Evolutionary conservation across 192 early-diverging fungal genomes (phyloP), one percentile per base, ranked within the genome.

Genomic region (Paraglomus occultum): DNA sequence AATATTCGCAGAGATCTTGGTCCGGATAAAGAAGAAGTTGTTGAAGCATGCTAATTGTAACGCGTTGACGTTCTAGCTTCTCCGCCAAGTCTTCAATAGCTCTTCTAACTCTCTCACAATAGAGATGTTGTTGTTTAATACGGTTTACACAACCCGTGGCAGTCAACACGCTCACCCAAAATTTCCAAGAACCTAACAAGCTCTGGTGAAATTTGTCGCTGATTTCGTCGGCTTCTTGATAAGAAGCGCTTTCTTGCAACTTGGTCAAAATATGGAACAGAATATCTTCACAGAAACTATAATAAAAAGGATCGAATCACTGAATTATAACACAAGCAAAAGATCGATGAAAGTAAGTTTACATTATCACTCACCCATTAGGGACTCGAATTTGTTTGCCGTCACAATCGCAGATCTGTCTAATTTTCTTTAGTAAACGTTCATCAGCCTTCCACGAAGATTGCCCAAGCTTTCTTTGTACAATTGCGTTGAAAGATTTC

Each of bases 141-240:
- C 23, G 22, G 22, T 53, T 20, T 2, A 69, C 52, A 54, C 22
- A 43, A 20, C 67, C 67, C 12, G 4, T 40, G 18, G 67, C 52
- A 11, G 14, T 17, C n/a, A 69, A 53, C 8, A 69, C 44, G 7
- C 31, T 20, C 15, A 53, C 38, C 67, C 67, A 69, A 69, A 52
- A 69, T n/a, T 53, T 62, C 8, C 23, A 23, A 42, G 47, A 18
- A 58, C 23, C 38, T 14, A 69, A 42, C 52, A 69, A 49, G 1
- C 8, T 12, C 31, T 53, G n/a, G 45, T 69, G 51, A 4, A 51
- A n/a, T 46, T n/a, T 47, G 14, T 49, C 8, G 17, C 40, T 4
- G 0, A 22, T 20, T 64, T n/a, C n/a, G 39, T 8, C 11, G 11
- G 45, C 43, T 59, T n/a, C 22, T 58, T 46, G 12, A 20, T 70